phyloP scores from a whole-genome alignment of 1,284 basidiomycete species.

The Pseudozyma thailandica region DNA sequence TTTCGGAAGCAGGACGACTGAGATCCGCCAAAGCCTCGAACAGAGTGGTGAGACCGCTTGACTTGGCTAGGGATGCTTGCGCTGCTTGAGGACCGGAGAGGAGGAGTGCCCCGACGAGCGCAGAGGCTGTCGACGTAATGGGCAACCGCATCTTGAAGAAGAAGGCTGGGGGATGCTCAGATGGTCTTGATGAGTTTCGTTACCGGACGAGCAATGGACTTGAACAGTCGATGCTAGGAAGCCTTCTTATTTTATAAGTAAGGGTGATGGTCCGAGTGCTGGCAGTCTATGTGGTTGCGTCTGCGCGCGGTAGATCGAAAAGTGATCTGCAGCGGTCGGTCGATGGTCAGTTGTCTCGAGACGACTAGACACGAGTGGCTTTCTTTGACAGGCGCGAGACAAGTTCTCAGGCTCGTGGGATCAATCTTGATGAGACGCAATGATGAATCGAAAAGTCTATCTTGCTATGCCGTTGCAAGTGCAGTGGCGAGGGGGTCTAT shows the following conservation, averaged over 20 bases:
- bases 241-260: no score
- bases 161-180: background rate
- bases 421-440: background rate
- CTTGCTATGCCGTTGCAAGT: no score
- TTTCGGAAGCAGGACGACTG: slow-evolving; percentile 27
- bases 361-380: no score
- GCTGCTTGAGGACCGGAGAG: slow-evolving; percentile 21
- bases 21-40: slow-evolving; percentile 48
- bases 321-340: no score
- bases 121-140: slow-evolving; percentile 26
- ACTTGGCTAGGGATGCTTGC: slow-evolving; percentile 39
- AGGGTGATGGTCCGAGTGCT: no score
- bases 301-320: no score
- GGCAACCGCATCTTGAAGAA: slow-evolving; percentile 15
- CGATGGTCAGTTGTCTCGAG: background rate
- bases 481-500: slow-evolving; percentile 3
- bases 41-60: slow-evolving; percentile 29
- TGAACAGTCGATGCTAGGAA: no score
- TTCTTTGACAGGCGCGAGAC: background rate
- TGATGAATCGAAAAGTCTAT: background rate
- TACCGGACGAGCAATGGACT: no score
- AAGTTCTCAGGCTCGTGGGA: slow-evolving; percentile 1
- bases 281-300: no score
- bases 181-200: no score
- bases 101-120: slow-evolving; percentile 22